Evolutionary conservation across 2,329 filamentous ascomycete genomes (phyloP).

Genomic region (Diaporthe ilicicola): DNA sequence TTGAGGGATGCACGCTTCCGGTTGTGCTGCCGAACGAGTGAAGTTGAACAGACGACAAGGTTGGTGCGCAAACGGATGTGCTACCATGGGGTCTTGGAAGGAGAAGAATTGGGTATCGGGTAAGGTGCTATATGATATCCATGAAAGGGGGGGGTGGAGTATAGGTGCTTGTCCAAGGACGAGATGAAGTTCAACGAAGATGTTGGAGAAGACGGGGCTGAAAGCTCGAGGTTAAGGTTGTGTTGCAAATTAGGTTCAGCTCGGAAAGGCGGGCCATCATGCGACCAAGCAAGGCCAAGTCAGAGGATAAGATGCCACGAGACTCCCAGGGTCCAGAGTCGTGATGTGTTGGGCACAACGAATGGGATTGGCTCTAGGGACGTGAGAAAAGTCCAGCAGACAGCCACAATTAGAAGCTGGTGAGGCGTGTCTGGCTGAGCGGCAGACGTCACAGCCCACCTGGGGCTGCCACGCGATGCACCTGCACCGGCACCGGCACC

Average conservation of each 20-base stretch:
- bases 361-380: neutral
- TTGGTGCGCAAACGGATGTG: neutral
- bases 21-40: slow-evolving; percentile 6
- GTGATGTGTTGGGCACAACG: slow-evolving; percentile 12
- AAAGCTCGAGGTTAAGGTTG: neutral
- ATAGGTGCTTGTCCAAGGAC: neutral
- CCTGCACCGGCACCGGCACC: neutral
- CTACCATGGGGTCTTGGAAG: neutral
- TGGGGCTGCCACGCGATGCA: slow-evolving; percentile 2
- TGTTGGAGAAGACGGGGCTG: neutral
- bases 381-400: slow-evolving; percentile 1
- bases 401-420: neutral
- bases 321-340: slow-evolving; percentile 29
- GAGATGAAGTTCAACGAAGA: neutral
- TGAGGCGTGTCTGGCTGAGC: slow-evolving; percentile 1
- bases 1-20: neutral
- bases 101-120: neutral
- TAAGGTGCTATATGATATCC: slow-evolving; percentile 17
- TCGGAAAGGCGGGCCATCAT: slow-evolving; percentile 33
- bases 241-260: slow-evolving; percentile 5
- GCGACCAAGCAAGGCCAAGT: slow-evolving; percentile 36
- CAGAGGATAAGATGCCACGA: slow-evolving; percentile 40
- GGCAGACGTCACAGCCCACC: slow-evolving; percentile 19
- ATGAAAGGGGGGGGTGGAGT: neutral
- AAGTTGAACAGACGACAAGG: neutral